phyloP scores from a whole-genome alignment of 345 rosid species.

The Pelargonium nanum region DNA sequence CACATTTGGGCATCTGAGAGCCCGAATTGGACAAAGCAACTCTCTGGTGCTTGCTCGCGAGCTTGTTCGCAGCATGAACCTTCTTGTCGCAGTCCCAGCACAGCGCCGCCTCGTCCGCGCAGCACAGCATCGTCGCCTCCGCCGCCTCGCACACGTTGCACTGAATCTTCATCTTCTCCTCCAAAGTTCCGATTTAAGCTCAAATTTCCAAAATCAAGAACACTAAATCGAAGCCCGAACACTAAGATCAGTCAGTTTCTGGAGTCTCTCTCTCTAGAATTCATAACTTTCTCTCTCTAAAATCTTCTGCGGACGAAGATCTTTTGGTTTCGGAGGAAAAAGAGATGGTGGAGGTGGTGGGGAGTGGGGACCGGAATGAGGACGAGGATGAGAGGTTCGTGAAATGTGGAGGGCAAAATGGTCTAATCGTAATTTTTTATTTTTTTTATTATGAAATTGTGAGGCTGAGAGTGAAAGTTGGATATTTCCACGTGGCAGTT shows the following conservation, averaged over 20 bases:
- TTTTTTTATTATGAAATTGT: no score
- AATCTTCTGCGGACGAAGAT: neutral
- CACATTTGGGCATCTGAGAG: slow-evolving; percentile 82
- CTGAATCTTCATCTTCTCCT: slow-evolving; percentile 70
- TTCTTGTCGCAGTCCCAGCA: slow-evolving; percentile 86
- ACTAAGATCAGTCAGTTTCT: neutral
- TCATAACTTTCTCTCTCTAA: neutral
- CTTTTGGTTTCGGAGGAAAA: neutral
- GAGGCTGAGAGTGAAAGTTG: slow-evolving; percentile 15
- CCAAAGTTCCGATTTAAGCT: neutral
- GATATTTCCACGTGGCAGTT: neutral
- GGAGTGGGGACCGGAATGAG: slow-evolving; percentile 15
- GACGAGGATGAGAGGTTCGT: neutral
- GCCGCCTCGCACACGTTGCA: slow-evolving; percentile 93
- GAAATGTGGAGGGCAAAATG: slow-evolving; percentile 1
- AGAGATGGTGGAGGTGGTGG: slow-evolving; percentile 1
- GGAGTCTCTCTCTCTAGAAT: neutral
- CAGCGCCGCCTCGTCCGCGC: slow-evolving; percentile 99
- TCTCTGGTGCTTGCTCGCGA: slow-evolving; percentile 91
- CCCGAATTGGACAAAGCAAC: slow-evolving; percentile 61
- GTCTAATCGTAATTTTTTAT: neutral
- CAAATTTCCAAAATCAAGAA: neutral
- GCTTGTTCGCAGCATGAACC: slow-evolving; percentile 91
- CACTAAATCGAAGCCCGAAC: neutral
- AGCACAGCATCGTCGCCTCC: slow-evolving; percentile 88